Base-by-base conservation (phyloP, 345 rosid genomes). In the Boechera retrofracta region DNA sequence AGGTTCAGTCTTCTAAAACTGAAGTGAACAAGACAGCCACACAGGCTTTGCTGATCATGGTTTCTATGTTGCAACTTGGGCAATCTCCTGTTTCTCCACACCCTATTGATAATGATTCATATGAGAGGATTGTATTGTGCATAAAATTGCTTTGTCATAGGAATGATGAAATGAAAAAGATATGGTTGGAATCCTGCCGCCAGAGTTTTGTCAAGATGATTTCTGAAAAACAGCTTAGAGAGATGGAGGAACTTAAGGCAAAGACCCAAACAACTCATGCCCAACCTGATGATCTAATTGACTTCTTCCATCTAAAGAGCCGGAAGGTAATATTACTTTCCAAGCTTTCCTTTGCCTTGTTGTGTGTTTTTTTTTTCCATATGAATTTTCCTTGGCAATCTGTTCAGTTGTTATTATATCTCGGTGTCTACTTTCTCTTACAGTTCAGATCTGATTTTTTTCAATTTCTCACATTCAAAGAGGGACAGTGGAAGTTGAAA, bases 281-380 rank as follows among this genome's bases (percentile, higher is more conserved):
- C 63, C 99, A 95, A 48, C 99, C 99, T 24, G 99, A 92, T 86
- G 99, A 95, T 71, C 97, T 95, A 69, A 92, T 95, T 59, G 94
- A 92, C 81, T 92, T 95, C 91, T 95, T 89, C 82, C 99, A 95
- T 84, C 84, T 95, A 65, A 95, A 95, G 89, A 92, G 99, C 83
- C 84, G 98, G 82, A 95, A 90, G 97, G 99, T 92, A 66, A 38
- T 55, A 41, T 67, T 61, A 53, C 57, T 44, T 13, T 41, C 52
- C 55, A 67, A 78, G 52, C 10, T 38, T 26, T 31, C 21, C 11
- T 5, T 49, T 29, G n/a, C 35, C 21, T 64, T 36, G 1, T 60
- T 10, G 24, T 21, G 51, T 3, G 41, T 38, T 6, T 15, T 28
- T 59, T 48, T 16, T 29, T 4, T 32, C 62, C 7, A 18, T 64